Evolutionary conservation across 176 grass and related monocot species (phyloP).

Genomic region (Microstegium vimineum): DNA sequence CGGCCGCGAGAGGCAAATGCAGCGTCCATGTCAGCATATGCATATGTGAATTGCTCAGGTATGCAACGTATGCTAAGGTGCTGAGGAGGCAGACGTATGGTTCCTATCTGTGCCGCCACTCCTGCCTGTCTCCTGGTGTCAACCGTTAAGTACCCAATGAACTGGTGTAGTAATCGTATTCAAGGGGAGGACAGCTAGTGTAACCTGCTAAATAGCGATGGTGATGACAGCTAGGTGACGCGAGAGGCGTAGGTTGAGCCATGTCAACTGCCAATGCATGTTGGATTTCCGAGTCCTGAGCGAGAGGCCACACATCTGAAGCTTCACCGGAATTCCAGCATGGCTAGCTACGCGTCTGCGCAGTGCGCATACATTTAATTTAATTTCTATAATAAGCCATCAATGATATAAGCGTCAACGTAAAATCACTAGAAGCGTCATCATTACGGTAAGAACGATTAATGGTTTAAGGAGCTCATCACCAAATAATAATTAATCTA

Average conservation of each 20-base stretch:
- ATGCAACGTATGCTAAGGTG: background rate
- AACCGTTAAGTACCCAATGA: background rate
- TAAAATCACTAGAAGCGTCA: background rate
- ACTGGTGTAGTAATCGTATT: background rate
- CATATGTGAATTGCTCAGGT: background rate
- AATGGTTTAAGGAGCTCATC: too few relatives aligned
- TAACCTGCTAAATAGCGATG: background rate
- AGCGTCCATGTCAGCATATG: background rate
- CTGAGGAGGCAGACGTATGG: background rate
- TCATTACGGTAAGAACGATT: background rate
- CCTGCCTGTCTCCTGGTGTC: background rate
- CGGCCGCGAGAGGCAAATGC: background rate
- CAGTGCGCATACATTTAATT: background rate
- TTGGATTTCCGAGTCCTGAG: background rate
- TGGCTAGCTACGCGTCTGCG: too few relatives aligned
- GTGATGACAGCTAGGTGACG: background rate
- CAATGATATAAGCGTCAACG: background rate
- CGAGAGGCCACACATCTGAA: too few relatives aligned
- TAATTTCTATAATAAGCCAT: too few relatives aligned
- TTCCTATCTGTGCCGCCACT: too few relatives aligned
- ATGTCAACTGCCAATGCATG: background rate
- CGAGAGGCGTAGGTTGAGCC: background rate
- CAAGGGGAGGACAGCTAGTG: background rate
- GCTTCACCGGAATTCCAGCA: too few relatives aligned
- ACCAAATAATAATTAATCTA: too few relatives aligned